Base-by-base conservation (phyloP, 1,284 basidiomycete species). In the Cryptococcus neoformans region DNA sequence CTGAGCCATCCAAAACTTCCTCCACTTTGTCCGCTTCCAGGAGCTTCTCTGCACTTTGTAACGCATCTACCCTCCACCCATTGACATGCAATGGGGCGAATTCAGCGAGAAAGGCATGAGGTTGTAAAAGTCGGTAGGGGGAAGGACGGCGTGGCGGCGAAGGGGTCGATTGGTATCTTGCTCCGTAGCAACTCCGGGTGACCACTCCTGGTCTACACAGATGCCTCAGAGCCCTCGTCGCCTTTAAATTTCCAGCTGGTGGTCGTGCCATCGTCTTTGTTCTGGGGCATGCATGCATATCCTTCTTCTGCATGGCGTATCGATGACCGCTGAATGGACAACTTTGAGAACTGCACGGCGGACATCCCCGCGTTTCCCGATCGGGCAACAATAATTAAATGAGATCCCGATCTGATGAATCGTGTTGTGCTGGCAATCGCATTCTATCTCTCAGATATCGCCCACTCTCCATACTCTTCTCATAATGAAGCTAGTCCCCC, bases 71-170 rank as follows among this genome's bases (percentile, higher is more conserved):
- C 21, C 70, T 62, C 72, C 72, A 75, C 12, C 71, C 72, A 38
- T 54, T 53, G 12, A 65, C 64, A 42, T 71, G 68, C 4, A 74
- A 61, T 6, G 71, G 69, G 1, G 68, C 67, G 50, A 72, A 72
- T 8, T 62, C 37, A 1, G 59, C 58, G 6, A 64, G 57, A 58
- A 73, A 73, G n/a, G 60, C 57, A 4, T 63, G 59, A 34, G 66
- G 66, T 6, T 61, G 62, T 37, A 67, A 40, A 16, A 72, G 60
- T 12, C 72, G 70, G 53, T 76, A 76, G 0, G 72, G 72, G 1
- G 65, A 69, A 0, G 69, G 71, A 39, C 59, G 38, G 39, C 53
- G 62, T 0, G 62, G 44, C 35, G 56, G 35, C 2, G n/a, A 16
- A 6, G 47, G 42, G n/a, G 50, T 16, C 36, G 49, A 44, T 14